Evolutionary conservation across 768 basidiomycete species (phyloP).

Genomic region (Ephemerocybe angulata): DNA sequence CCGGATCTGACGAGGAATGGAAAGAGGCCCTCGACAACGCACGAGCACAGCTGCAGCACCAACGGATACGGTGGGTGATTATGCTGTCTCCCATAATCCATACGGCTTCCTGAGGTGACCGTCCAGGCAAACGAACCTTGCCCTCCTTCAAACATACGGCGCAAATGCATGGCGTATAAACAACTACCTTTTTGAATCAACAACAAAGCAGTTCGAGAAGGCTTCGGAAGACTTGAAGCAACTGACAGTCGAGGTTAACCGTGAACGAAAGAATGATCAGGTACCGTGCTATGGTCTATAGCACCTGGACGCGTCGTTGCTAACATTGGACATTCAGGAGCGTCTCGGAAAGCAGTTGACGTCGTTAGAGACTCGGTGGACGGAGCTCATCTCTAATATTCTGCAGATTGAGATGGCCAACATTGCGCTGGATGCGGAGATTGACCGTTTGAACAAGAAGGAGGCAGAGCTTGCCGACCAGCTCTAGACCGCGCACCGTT

Average conservation of each 20-base stretch:
- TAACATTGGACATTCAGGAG: conserved; percentile 44
- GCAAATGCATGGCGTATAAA: conserved; percentile 89
- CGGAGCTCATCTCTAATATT: conserved; percentile 84
- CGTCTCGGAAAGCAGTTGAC: conserved; percentile 76
- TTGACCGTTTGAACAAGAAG: conserved; percentile 53
- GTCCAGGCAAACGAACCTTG: conserved; percentile 77
- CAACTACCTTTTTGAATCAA: conserved; percentile 82
- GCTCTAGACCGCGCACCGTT: conserved; percentile 21
- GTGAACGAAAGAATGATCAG: conserved; percentile 84
- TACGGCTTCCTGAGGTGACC: background rate
- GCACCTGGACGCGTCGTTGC: background rate
- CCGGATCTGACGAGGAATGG: conserved; percentile 77
- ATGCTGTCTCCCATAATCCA: background rate
- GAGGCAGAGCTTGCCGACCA: conserved; percentile 60
- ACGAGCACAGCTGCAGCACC: conserved; percentile 81
- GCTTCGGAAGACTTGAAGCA: conserved; percentile 76
- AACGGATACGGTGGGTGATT: conserved; percentile 61
- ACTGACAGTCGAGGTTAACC: conserved; percentile 79
- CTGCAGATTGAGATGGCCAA: conserved; percentile 97
- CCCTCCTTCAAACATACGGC: conserved; percentile 81
- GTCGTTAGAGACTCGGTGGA: conserved; percentile 85
- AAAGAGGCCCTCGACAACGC: conserved; percentile 69
- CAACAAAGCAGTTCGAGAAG: conserved; percentile 67
- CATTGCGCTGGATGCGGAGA: conserved; percentile 78
- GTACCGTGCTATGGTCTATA: conserved; percentile 33